These are phyloP conservation scores for Morella rubra DNA, from an alignment of 306 rosid genomes.

Conservation along the genomic window DNA sequence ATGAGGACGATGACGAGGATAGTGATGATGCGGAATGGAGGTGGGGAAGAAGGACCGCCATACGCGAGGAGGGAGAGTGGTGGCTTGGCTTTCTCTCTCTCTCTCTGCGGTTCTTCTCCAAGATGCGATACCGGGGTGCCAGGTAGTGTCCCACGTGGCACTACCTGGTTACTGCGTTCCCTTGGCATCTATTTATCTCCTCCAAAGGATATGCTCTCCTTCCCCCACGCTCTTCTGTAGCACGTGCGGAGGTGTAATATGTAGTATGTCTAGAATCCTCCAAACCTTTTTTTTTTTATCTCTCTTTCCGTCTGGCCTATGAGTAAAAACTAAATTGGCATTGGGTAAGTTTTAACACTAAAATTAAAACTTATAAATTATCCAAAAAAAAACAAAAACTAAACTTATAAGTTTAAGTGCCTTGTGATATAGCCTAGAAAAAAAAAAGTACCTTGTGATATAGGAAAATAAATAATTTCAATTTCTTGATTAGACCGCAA, in stretches of 20 bases:
- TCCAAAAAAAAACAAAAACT: too few relatives aligned
- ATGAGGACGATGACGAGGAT: constrained; percentile 1
- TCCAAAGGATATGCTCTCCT: constrained; percentile 52
- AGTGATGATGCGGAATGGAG: constrained; percentile 28
- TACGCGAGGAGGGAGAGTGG: constrained; percentile 24
- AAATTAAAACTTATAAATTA: too few relatives aligned
- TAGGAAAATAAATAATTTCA: too few relatives aligned
- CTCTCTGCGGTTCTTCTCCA: constrained; percentile 19
- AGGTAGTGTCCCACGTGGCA: constrained; percentile 82
- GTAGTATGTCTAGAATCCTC: background rate
- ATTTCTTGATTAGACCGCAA: too few relatives aligned
- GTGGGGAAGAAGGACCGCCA: constrained; percentile 53
- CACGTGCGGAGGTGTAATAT: constrained; percentile 34
- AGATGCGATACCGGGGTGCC: constrained; percentile 79
- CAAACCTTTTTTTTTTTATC: too few relatives aligned
- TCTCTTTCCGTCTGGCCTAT: too few relatives aligned
- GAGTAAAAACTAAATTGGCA: too few relatives aligned
- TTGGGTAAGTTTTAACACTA: too few relatives aligned
- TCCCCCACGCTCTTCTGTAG: background rate
- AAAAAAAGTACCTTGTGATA: too few relatives aligned
- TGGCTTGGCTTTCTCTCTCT: constrained; percentile 1
- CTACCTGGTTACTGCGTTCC: constrained; percentile 46
- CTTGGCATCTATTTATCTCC: constrained; percentile 66
- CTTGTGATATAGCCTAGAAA: too few relatives aligned
- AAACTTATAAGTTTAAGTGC: too few relatives aligned